A percentile compares a stretch with the other conserved stretches of the same genome.
Conservation (phyloP, 2,329 filamentous ascomycete genomes). For the Furcasterigmium furcatum region DNA sequence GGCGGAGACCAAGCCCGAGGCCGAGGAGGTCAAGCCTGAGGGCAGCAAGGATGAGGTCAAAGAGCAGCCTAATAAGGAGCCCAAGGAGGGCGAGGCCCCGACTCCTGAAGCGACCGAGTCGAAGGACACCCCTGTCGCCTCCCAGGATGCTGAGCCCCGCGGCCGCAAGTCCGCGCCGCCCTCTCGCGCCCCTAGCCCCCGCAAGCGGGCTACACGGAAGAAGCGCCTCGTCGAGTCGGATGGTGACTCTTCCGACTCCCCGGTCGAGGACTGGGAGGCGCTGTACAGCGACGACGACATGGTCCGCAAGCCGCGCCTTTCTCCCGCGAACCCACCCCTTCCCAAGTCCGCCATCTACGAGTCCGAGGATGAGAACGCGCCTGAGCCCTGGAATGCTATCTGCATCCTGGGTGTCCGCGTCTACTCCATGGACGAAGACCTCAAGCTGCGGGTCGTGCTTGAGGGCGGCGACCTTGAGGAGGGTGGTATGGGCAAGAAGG, state of each 20-base stretch:
- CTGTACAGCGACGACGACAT: slow-evolving; percentile 58
- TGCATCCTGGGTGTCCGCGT: slow-evolving; percentile 59
- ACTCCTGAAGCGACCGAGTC: slow-evolving; percentile 17
- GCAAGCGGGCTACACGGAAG: slow-evolving; percentile 20
- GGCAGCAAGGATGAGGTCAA: slow-evolving; percentile 10
- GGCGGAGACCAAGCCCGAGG: slow-evolving; percentile 9
- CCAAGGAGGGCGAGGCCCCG: slow-evolving; percentile 13
- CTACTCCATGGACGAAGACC: slow-evolving; percentile 54
- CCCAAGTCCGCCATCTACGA: slow-evolving; percentile 37
- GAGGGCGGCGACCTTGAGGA: slow-evolving; percentile 52
- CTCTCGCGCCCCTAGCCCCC: slow-evolving; percentile 5
- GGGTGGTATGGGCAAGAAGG: slow-evolving; percentile 55
- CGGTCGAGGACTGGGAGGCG: slow-evolving; percentile 56
- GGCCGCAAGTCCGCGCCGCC: slow-evolving; percentile 1
- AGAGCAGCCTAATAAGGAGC: slow-evolving; percentile 15
- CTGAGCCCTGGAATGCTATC: slow-evolving; percentile 61
- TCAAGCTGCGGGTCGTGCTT: slow-evolving; percentile 53
- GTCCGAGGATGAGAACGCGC: slow-evolving; percentile 53
- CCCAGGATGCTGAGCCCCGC: slow-evolving; percentile 3
- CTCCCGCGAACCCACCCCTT: slow-evolving; percentile 27
- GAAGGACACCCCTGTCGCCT: slow-evolving; percentile 30
- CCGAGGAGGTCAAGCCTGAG: slow-evolving; percentile 8
- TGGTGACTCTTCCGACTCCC: slow-evolving; percentile 56
- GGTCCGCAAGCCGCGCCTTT: slow-evolving; percentile 44
- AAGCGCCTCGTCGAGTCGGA: slow-evolving; percentile 31